Evolutionary conservation across 768 basidiomycete species (phyloP).

Genomic region (Piloderma croceum): DNA sequence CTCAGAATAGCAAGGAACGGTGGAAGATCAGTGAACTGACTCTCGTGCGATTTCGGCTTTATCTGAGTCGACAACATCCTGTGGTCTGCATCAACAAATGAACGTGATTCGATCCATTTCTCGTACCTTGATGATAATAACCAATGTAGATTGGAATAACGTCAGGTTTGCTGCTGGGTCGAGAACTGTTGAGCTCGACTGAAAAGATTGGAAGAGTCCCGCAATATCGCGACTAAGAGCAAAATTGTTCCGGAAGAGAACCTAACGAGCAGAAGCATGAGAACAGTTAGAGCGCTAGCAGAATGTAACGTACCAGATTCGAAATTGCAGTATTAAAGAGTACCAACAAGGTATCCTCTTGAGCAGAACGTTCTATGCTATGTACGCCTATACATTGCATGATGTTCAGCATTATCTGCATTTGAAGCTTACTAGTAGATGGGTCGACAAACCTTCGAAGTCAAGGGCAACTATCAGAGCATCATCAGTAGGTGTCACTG

Average conservation of each 20-base stretch:
- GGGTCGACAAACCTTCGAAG: slow-evolving; percentile 46
- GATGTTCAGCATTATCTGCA: no score
- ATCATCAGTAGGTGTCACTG: slow-evolving; percentile 54
- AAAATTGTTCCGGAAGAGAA: slow-evolving; percentile 62
- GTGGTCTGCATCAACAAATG: neutral
- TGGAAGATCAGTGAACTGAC: slow-evolving; percentile 35
- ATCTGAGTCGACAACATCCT: slow-evolving; percentile 64
- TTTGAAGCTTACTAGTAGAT: no score
- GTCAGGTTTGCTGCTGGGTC: slow-evolving; percentile 55
- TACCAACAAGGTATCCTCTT: slow-evolving; percentile 59
- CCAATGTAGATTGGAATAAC: slow-evolving; percentile 53
- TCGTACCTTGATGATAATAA: slow-evolving; percentile 57
- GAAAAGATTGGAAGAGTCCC: slow-evolving; percentile 58
- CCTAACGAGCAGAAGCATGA: slow-evolving; percentile 30
- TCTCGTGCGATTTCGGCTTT: slow-evolving; percentile 52
- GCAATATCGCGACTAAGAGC: slow-evolving; percentile 55
- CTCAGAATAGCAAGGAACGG: no score
- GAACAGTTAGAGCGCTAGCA: neutral
- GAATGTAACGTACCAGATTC: slow-evolving; percentile 39
- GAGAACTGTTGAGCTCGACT: slow-evolving; percentile 50
- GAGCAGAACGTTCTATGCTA: slow-evolving; percentile 56
- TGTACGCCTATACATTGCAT: slow-evolving; percentile 41
- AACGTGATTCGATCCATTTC: neutral
- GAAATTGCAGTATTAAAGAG: slow-evolving; percentile 63
- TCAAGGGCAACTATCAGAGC: slow-evolving; percentile 53